These are phyloP conservation scores for Venturia aucupariae DNA, from an alignment of 2,329 filamentous ascomycete species.

Conservation along the genomic window DNA sequence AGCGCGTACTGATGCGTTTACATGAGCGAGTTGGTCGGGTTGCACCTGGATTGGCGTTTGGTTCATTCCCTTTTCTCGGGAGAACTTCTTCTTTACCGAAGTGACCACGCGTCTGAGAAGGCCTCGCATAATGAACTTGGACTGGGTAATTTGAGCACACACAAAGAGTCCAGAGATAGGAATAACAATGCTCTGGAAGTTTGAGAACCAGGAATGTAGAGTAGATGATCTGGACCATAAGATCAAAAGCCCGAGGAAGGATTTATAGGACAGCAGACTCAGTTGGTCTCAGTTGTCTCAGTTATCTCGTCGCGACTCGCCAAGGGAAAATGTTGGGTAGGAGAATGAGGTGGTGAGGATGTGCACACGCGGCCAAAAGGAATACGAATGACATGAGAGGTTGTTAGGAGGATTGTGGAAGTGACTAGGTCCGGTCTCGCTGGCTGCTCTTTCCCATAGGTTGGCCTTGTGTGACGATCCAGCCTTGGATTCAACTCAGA, in stretches of 20 bases:
- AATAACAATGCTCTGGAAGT: not conserved
- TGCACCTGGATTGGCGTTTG: not conserved
- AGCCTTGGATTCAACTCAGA: not conserved
- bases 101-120: not conserved
- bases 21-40: not conserved
- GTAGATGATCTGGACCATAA: not conserved
- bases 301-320: not conserved
- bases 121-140: not conserved
- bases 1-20: not conserved
- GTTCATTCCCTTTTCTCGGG: not conserved
- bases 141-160: not conserved
- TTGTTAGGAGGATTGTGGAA: not conserved
- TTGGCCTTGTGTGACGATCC: not conserved
- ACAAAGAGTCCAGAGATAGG: not conserved
- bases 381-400: not conserved
- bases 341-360: not conserved
- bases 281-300: not conserved
- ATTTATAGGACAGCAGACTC: not conserved
- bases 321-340: not conserved
- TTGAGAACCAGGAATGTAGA: not conserved
- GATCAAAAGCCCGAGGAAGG: not conserved
- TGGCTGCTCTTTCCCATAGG: not conserved
- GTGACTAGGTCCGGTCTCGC: not conserved
- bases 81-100: not conserved
- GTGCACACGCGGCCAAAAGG: slow-evolving; percentile 1